phyloP scores from a whole-genome alignment of 2,329 filamentous ascomycete genomes.

The Pseudogymnoascus sp. region DNA sequence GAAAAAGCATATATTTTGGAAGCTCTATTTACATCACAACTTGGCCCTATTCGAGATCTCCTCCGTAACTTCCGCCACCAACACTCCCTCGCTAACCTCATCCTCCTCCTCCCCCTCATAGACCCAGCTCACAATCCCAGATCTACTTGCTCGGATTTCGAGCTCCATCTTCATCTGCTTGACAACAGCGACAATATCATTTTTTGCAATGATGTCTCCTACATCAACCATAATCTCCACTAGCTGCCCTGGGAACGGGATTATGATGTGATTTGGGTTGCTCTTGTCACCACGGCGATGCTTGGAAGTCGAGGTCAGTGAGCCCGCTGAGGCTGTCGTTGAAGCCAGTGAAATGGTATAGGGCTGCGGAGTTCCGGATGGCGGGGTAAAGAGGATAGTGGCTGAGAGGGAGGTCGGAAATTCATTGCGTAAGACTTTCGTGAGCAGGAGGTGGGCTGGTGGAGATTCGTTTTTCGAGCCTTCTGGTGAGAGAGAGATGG shows the following conservation, averaged over 20 bases:
- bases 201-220: conserved; percentile 39
- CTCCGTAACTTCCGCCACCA: conserved; percentile 13
- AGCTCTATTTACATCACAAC: not conserved
- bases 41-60: not conserved
- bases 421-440: conserved; percentile 47
- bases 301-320: conserved; percentile 37
- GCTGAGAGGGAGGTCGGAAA: conserved; percentile 48
- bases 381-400: conserved; percentile 39
- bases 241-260: conserved; percentile 50
- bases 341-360: conserved; percentile 32
- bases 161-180: conserved; percentile 62
- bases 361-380: conserved; percentile 37
- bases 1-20: not conserved
- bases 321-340: conserved; percentile 39
- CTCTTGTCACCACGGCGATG: conserved; percentile 41
- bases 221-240: conserved; percentile 49
- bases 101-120: conserved; percentile 23
- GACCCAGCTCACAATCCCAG: conserved; percentile 20
- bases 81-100: conserved; percentile 20
- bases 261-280: conserved; percentile 42
- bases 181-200: conserved; percentile 49
- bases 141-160: conserved; percentile 38
- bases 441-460: conserved; percentile 44
- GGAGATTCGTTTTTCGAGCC: conserved; percentile 18
- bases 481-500: conserved; percentile 36